Evolutionary conservation across 768 basidiomycete species (phyloP).

Genomic region (Kwoniella dendrophila): DNA sequence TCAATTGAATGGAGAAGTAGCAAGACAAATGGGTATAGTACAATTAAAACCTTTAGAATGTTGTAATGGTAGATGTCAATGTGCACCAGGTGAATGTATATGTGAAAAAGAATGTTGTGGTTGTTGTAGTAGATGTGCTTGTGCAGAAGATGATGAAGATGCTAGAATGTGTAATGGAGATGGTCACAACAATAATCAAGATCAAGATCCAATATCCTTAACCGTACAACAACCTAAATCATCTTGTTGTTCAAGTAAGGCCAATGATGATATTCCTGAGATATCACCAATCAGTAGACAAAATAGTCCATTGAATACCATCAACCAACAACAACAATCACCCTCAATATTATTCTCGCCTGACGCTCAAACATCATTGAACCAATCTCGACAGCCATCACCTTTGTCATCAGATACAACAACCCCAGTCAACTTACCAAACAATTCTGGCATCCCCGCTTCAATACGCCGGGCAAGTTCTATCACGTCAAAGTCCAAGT

Average conservation of each 20-base stretch:
- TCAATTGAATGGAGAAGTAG: constrained; percentile 39
- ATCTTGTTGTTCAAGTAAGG: constrained; percentile 15
- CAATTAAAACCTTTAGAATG: constrained; percentile 55
- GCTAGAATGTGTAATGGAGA: constrained; percentile 11
- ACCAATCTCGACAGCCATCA: constrained; percentile 5
- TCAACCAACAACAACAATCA: not conserved
- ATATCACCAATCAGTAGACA: not conserved
- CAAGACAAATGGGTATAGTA: constrained; percentile 39
- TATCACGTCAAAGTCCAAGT: constrained; percentile 9
- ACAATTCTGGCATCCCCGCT: not conserved
- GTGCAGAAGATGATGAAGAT: constrained; percentile 41
- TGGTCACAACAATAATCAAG: not conserved
- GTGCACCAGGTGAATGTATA: constrained; percentile 50
- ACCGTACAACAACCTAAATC: not conserved
- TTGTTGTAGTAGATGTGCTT: constrained; percentile 51
- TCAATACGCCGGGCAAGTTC: constrained; percentile 24
- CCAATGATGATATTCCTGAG: not conserved
- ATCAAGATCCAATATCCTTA: too few species aligned
- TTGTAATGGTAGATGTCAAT: constrained; percentile 55
- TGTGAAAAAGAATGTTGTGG: constrained; percentile 56
- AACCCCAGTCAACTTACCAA: not conserved
- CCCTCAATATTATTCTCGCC: constrained; percentile 15
- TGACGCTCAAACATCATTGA: constrained; percentile 7
- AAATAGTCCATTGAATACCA: not conserved
- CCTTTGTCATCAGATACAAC: not conserved